Evolutionary conservation across 2,329 filamentous ascomycete species (phyloP), one percentile per base, ranked within the genome.

Genomic region (Chrysoporthe deuterocubensis): DNA sequence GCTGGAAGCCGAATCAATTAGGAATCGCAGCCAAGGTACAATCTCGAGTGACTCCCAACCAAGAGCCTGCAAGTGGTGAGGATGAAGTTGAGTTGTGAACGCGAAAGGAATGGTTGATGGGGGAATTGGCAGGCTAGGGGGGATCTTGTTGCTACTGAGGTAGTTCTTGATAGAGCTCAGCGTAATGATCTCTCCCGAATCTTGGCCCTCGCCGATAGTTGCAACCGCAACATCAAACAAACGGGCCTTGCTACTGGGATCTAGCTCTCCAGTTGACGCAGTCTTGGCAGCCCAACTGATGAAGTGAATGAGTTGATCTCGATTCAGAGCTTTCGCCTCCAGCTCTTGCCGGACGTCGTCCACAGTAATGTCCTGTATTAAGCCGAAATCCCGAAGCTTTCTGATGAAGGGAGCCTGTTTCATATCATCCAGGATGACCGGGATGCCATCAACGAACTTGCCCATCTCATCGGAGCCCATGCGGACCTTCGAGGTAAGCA

Each of bases 1-100:
- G 66, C 85, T 85, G 5, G 87, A 84, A 11, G 87, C 83, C 16
- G 89, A 89, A 67, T 90, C 87, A n/a, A 96, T 81, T 46, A 99
- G 82, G 79, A 91, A 97, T 32, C 88, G 84, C 34, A 97, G 79
- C 96, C 96, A 99, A 34, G 92, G 89, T 3, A 94, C 87, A 72
- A 97, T 87, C 46, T 95, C 92, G 7, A 99, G 80, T 69, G 95
- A 89, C 66, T 90, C 86, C 94, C 96, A 99, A 0, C 93, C 93
- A 9, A 99, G 85, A 18, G 92, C 89, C 71, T 93, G 88, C 46
- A 99, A 79, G 73, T 97, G 90, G 18, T 83, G 81, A 34, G 85
- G 82, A 6, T 83, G 83, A n/a, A 94, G 86, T 34, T 83, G 82
- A 73, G 89, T 92, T 0, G 94, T 96, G 71, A 95, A 91, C n/a